Base-by-base conservation (phyloP, 192 early-diverging fungal species). In the Entomortierella chlamydospora region DNA sequence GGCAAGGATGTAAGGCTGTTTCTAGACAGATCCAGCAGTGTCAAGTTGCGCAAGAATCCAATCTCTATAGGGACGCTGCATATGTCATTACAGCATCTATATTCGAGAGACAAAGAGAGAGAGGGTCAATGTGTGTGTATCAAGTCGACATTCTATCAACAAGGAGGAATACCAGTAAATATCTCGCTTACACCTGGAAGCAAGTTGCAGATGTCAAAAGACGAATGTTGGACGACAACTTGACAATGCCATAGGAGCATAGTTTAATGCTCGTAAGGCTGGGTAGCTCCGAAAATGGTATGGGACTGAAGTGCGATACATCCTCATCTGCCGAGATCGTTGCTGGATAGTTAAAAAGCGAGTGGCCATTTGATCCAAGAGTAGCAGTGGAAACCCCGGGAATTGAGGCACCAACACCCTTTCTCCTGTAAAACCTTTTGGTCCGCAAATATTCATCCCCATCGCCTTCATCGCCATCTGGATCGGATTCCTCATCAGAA, bases 1-100 rank as follows among this genome's bases (percentile, higher is more conserved):
- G 95, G 95, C 3, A 96, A 72, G 7, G 34, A 33, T 18, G 81
- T 84, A 7, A 96, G 73, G 37, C 72, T 83, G 81, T 96, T 96
- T 45, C 84, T 80, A 25, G 91, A 83, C 1, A 95, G 69, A 43
- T 90, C 86, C 20, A 95, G 84, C 13, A 80, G 55, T 11, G 83
- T 86, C 30, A 96, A 65, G 70, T 90, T 90, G n/a, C 86, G 82
- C 63, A 96, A 71, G 67, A 90, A 87, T 18, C 93, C 93, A 70
- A 96, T 90, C 56, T 93, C 88, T 1, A 84, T 64, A 15, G 95
- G 95, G 57, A 96, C 83, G 45, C 77, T 70, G 20, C 82, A 81
- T n/a, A 95, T 69, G 39, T 85, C 73, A 77, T 95, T 95, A 81
- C 90, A 90, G 70, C 91, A 95, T 57, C 94, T 95, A 61, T 31